Conservation (phyloP, 2,329 filamentous ascomycete genomes). For the Davidsoniella neocaledoniae region DNA sequence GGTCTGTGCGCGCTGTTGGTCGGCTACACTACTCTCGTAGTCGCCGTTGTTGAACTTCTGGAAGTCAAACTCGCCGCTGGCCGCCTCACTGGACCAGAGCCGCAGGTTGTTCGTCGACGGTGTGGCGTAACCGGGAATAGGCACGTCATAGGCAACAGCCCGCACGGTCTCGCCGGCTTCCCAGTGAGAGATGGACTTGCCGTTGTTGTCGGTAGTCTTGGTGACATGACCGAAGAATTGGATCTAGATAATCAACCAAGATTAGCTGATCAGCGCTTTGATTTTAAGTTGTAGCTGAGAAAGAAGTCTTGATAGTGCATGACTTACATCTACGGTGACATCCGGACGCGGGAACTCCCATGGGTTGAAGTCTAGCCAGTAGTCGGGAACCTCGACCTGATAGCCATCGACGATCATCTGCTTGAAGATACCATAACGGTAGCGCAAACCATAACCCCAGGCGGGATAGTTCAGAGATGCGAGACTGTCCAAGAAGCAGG, state of each 20-base stretch:
- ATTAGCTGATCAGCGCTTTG: neutral
- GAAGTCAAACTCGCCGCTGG: constrained; percentile 95
- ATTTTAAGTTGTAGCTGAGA: neutral
- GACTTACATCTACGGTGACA: constrained; percentile 66
- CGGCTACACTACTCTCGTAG: constrained; percentile 94
- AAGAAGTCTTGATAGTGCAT: too few relatives aligned
- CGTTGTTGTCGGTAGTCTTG: constrained; percentile 57
- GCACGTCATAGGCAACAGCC: constrained; percentile 85
- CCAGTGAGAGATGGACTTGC: constrained; percentile 63
- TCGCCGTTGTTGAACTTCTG: constrained; percentile 98
- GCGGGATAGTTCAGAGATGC: constrained; percentile 89
- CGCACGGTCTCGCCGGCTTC: constrained; percentile 85
- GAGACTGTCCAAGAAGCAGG: constrained; percentile 92
- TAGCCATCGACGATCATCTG: constrained; percentile 97
- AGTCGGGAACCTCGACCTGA: constrained; percentile 94
- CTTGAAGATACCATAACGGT: constrained; percentile 97
- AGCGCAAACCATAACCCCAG: constrained; percentile 92
- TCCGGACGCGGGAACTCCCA: constrained; percentile 98
- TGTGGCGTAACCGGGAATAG: constrained; percentile 80
- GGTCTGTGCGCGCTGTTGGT: constrained; percentile 96
- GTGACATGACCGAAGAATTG: constrained; percentile 85
- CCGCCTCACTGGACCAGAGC: constrained; percentile 94
- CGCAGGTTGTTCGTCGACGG: constrained; percentile 89
- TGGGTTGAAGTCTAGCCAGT: constrained; percentile 98
- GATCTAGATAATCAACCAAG: constrained; percentile 30